These are phyloP conservation scores for Macrolepiota dolichaula DNA, from an alignment of 768 basidiomycete genomes.

Conservation along the genomic window DNA sequence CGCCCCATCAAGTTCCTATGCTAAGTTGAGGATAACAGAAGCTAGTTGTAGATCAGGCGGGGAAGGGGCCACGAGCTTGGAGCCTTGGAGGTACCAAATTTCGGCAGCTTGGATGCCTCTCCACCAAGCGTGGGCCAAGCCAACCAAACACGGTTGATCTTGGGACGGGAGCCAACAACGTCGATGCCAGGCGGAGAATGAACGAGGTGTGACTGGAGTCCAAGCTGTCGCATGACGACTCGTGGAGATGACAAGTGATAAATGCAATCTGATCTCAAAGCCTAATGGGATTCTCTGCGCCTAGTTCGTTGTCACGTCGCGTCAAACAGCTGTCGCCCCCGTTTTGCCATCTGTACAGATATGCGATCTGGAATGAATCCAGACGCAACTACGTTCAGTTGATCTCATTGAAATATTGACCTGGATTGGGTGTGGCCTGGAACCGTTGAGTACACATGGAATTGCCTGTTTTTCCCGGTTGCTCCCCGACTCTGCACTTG, in stretches of 20 bases:
- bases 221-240: slow-evolving; percentile 4
- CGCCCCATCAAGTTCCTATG: too few relatives aligned
- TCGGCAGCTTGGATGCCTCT: too few relatives aligned
- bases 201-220: not conserved
- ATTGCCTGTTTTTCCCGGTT: too few relatives aligned
- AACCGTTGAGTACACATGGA: not conserved
- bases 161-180: not conserved
- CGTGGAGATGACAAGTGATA: not conserved
- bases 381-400: not conserved
- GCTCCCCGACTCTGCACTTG: too few relatives aligned
- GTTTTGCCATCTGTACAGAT: not conserved
- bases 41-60: too few relatives aligned
- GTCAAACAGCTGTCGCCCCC: not conserved
- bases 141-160: not conserved
- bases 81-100: too few relatives aligned
- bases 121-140: too few relatives aligned
- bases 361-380: not conserved
- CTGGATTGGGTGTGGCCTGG: not conserved
- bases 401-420: not conserved
- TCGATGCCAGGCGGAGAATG: not conserved
- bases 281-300: not conserved
- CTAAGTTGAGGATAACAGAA: too few relatives aligned
- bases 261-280: not conserved
- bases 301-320: slow-evolving; percentile 5
- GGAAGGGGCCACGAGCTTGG: too few relatives aligned